Evolutionary conservation across 805 yeast genomes (phyloP), one percentile per base, ranked within the genome.

Genomic region (Komagataella pseudopastoris): DNA sequence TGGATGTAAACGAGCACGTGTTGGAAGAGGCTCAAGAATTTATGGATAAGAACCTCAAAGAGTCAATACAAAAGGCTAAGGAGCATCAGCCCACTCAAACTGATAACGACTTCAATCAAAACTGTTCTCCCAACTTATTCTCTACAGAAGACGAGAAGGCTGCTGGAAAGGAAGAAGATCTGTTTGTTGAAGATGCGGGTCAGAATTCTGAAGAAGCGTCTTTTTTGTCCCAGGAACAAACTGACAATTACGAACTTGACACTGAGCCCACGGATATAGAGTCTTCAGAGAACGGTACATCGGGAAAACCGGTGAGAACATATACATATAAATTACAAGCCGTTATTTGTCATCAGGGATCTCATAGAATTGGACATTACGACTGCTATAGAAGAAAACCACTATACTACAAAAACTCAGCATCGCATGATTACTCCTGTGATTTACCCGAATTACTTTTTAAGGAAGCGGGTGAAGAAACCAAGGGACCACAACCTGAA

Each of bases 291-390:
- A 17, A 45, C 4, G 22, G 16, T 14, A 45, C 12, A 23, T 6
- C 49, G 4, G 22, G 18, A n/a, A 23, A 8, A 17, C 18, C 49
- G 10, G 17, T n/a, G 22, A 45, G 52, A 23, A 45, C 52, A 1
- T 58, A 59, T 54, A 73, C 68, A 45, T 89, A 87, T 63, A 70
- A 71, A 54, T 71, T 93, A 44, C 77, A 75, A 55, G 85, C 96
- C 0, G 69, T 88, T 55, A 80, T 93, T 17, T 76, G 89, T 56
- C 98, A 93, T 63, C 79, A 82, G 48, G 99, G 99, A 0, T 81
- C 91, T 1, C 97, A 90, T 64, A 75, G 81, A 18, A 77, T 80
- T 47, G 98, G 98, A 1, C 98, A 90, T 61, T 90, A 89, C 62
- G 96, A 90, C 59, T 87, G 96, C 59, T 88, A 80, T 62, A 81